Conservation (phyloP, 1,139 yeast genomes). For the Geotrichum australiense region DNA sequence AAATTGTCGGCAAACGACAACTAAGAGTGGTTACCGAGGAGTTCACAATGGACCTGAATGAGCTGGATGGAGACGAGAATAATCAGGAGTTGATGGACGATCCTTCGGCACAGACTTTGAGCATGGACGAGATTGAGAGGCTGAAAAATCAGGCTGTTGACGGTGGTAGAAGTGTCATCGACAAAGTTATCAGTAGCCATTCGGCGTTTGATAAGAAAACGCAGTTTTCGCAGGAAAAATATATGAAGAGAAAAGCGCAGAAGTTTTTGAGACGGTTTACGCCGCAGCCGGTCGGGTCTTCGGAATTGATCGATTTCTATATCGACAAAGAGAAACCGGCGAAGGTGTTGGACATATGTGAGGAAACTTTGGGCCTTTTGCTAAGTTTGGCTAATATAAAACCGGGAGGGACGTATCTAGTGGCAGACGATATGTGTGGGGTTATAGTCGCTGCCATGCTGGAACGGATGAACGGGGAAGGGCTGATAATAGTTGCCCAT, state of each 20-base stretch:
- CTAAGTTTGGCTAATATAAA: constrained; percentile 72
- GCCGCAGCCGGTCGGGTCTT: constrained; percentile 66
- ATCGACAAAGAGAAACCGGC: constrained; percentile 53
- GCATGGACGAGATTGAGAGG: constrained; percentile 70
- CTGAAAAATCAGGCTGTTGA: constrained; percentile 45
- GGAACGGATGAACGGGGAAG: constrained; percentile 84
- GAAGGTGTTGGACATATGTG: constrained; percentile 43
- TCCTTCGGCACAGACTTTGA: constrained; percentile 63
- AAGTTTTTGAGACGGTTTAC: constrained; percentile 83
- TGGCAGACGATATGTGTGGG: constrained; percentile 91
- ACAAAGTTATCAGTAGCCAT: constrained; percentile 75
- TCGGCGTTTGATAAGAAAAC: constrained; percentile 86
- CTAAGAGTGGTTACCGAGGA: constrained; percentile 25
- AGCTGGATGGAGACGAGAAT: constrained; percentile 35
- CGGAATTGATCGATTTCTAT: constrained; percentile 67
- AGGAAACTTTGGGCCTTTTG: constrained; percentile 72
- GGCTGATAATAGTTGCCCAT: constrained; percentile 69
- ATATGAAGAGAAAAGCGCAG: constrained; percentile 82
- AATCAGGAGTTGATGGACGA: constrained; percentile 76
- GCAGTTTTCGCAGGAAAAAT: constrained; percentile 82
- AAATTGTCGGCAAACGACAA: constrained; percentile 45
- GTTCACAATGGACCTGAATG: constrained; percentile 23
- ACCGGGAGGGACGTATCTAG: constrained; percentile 83
- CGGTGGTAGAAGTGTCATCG: constrained; percentile 70
- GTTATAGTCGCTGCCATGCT: constrained; percentile 71